A percentile compares a stretch with the other conserved stretches of the same genome.
Conservation (phyloP, 2,329 filamentous ascomycete species). For the Penicillium sp. region DNA sequence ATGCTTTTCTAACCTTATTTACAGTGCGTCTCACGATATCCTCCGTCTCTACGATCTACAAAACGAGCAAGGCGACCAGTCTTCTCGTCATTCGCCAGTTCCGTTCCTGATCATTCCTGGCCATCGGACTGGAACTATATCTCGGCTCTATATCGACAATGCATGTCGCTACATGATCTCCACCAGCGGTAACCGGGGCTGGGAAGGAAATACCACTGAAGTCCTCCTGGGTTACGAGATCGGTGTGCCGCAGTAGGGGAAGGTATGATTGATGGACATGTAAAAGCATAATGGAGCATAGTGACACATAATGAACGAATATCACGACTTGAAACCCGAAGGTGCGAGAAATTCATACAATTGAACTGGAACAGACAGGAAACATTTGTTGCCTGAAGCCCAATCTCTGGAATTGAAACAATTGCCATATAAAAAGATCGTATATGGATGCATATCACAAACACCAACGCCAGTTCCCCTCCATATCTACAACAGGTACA, state of each 20-base stretch:
- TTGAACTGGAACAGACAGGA: background rate
- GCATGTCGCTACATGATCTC: constrained; percentile 89
- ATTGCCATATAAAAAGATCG: background rate
- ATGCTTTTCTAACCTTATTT: constrained; percentile 4
- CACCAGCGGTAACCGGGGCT: constrained; percentile 85
- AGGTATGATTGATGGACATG: background rate
- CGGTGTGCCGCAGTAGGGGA: constrained; percentile 39
- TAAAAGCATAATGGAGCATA: background rate
- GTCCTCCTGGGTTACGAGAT: constrained; percentile 95
- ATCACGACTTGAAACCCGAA: background rate
- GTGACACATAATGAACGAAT: constrained; percentile 5
- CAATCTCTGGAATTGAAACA: background rate
- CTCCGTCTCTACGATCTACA: constrained; percentile 86
- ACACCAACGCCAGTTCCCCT: constrained; percentile 11
- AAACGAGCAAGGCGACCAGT: constrained; percentile 61
- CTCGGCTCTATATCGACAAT: constrained; percentile 79
- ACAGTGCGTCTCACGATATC: constrained; percentile 85
- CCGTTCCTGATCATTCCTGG: constrained; percentile 97
- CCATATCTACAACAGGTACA: constrained; percentile 5
- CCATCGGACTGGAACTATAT: constrained; percentile 82
- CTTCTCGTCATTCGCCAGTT: constrained; percentile 71
- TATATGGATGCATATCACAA: background rate
- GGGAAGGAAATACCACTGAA: constrained; percentile 89
- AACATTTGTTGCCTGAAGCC: background rate
- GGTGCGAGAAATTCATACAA: background rate